Evolutionary conservation across 352 stramenopile species (phyloP), one percentile per base, ranked within the genome.

Genomic region (Globisporangium lucens): DNA sequence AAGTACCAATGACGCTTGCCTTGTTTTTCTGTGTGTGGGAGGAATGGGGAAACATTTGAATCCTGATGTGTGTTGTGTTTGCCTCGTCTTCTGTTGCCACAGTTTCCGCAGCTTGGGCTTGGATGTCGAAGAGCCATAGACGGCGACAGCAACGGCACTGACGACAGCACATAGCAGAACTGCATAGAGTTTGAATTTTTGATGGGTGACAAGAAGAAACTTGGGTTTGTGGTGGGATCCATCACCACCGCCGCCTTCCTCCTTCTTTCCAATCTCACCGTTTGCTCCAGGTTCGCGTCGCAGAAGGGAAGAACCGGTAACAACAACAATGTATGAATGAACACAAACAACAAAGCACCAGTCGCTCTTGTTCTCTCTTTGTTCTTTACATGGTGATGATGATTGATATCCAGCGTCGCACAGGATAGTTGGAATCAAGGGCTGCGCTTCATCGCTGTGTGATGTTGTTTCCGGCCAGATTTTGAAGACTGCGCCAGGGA

Each of bases 21-120:
- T 67, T 67, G 24, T 56, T 30, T 47, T 66, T 4, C 1, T n/a
- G 41, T 51, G 43, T n/a, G 17, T 51, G 43, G 2, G 41, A 9
- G 41, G 41, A 4, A 17, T 17, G 13, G 41, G 41, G 13, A 15
- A 46, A 3, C 29, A 29, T 51, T 20, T 20, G 4, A 9, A 17
- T 53, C 12, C 33, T 61, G 3, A 46, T 52, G 15, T 66, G 46
- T 33, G 20, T 29, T 36, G 20, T 30, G 24, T 29, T 8, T 60
- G 57, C 2, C 29, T 41, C 29, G 17, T 20, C 15, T 29, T 65
- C 12, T 57, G 67, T 15, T 24, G 27, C 9, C 7, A 35, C 64
- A 93, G 82, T 29, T 91, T 93, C 74, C 75, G 85, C 64, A 87
- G 83, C 60, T 76, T 93, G 72, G 85, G 85, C 29, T 67, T 93